Percentiles rank a stretch among this genome's conserved stretches.
phyloP scores from a whole-genome alignment of 352 stramenopile genomes.

The Phytophthora citrophthora region DNA sequence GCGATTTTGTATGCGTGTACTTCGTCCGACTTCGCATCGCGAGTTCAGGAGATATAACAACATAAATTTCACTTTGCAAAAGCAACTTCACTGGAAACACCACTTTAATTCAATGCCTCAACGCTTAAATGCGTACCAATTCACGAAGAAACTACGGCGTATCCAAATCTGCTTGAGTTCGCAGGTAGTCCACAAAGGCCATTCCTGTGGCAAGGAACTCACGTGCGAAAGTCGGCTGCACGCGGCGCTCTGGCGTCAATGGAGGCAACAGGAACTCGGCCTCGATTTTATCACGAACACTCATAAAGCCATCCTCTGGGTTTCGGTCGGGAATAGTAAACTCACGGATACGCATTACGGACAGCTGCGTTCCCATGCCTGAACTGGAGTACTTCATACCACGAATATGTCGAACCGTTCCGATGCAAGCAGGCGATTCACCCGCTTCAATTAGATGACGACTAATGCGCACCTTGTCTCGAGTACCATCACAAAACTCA shows the following conservation, averaged over 20 bases:
- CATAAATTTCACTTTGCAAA: conserved; percentile 9
- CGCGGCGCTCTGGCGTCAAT: conserved; percentile 56
- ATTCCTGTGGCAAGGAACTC: conserved; percentile 63
- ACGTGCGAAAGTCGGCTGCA: conserved; percentile 59
- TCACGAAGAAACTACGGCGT: conserved; percentile 18
- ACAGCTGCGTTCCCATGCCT: conserved; percentile 40
- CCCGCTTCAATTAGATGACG: conserved; percentile 50
- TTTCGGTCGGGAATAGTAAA: conserved; percentile 57
- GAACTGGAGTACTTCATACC: conserved; percentile 53
- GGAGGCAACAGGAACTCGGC: conserved; percentile 68
- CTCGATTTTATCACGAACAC: conserved; percentile 60
- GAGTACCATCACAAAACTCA: conserved; percentile 56
- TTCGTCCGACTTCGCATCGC: conserved; percentile 49
- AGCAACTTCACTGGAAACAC: neutral
- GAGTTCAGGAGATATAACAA: conserved; percentile 26
- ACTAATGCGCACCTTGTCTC: conserved; percentile 59
- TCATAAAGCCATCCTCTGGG: conserved; percentile 55
- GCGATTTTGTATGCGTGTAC: conserved; percentile 77
- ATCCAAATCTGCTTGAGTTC: conserved; percentile 36
- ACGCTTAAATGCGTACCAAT: neutral
- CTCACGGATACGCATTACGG: conserved; percentile 64
- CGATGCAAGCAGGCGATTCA: conserved; percentile 44
- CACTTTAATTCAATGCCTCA: neutral
- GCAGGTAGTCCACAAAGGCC: conserved; percentile 74
- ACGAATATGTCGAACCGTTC: conserved; percentile 66